Conservation (phyloP, 345 rosid genomes). For the Gossypioides kirkii region DNA sequence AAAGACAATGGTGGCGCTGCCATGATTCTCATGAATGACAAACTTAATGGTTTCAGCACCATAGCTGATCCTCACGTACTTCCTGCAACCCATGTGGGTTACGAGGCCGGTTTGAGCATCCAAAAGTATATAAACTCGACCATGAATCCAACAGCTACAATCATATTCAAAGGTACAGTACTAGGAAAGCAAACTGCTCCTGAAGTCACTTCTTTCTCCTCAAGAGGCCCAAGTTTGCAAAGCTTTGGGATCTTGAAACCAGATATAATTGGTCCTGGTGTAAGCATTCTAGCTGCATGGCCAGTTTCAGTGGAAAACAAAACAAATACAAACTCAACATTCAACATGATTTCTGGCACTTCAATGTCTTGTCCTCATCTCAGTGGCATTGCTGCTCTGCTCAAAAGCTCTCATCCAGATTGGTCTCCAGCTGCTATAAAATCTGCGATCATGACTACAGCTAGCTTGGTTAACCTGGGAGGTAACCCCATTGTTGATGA, state of each 20-base stretch:
- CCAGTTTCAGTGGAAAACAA: slow-evolving; percentile 28
- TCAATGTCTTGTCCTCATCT: slow-evolving; percentile 63
- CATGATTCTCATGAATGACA: slow-evolving; percentile 39
- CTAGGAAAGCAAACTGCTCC: slow-evolving; percentile 38
- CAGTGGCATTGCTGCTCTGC: slow-evolving; percentile 39
- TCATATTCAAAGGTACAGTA: slow-evolving; percentile 31
- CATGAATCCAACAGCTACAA: slow-evolving; percentile 31
- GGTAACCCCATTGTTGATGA: slow-evolving; percentile 36
- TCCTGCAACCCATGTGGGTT: slow-evolving; percentile 39
- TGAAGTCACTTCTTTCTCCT: slow-evolving; percentile 39
- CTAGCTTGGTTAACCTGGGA: slow-evolving; percentile 25
- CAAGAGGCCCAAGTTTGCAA: slow-evolving; percentile 34
- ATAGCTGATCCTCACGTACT: slow-evolving; percentile 40
- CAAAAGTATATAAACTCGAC: slow-evolving; percentile 33
- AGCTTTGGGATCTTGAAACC: slow-evolving; percentile 41
- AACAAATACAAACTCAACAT: slow-evolving; percentile 30
- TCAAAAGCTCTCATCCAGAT: slow-evolving; percentile 36
- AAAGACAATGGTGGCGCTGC: slow-evolving; percentile 43
- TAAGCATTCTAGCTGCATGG: slow-evolving; percentile 53
- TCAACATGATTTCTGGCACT: slow-evolving; percentile 45
- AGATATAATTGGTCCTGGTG: slow-evolving; percentile 43
- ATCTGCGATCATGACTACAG: slow-evolving; percentile 49
- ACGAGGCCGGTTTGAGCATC: slow-evolving; percentile 25
- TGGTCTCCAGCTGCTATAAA: slow-evolving; percentile 52
- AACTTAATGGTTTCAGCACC: slow-evolving; percentile 28